phyloP scores from a whole-genome alignment of 441 rosid genomes.

The Croton setiger region DNA sequence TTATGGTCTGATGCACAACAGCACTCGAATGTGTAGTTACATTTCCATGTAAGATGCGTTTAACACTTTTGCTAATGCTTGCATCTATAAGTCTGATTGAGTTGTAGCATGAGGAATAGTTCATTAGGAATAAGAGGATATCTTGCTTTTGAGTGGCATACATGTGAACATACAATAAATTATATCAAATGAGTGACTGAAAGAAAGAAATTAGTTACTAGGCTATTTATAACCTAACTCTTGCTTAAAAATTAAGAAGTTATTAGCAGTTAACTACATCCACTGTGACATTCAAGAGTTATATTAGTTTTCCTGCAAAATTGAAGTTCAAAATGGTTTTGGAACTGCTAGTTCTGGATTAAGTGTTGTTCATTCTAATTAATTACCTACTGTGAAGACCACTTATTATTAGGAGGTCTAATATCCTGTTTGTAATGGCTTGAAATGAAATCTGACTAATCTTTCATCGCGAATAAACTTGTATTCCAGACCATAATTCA shows the following conservation, averaged over 20 bases:
- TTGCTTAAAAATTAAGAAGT: too few relatives aligned
- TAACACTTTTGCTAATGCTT: background rate
- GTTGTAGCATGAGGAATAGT: too few relatives aligned
- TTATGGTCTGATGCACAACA: slow-evolving; percentile 72
- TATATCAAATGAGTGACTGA: background rate
- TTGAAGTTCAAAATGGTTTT: background rate
- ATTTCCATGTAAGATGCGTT: slow-evolving; percentile 13
- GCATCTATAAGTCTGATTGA: background rate
- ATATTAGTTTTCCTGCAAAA: background rate
- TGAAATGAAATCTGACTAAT: background rate
- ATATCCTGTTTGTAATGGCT: background rate
- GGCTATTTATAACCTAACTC: background rate
- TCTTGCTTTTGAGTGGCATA: background rate
- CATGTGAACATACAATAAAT: background rate
- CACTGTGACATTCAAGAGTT: background rate
- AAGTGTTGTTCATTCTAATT: background rate
- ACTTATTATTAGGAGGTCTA: background rate
- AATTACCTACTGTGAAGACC: background rate
- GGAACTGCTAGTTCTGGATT: background rate
- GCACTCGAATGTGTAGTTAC: slow-evolving; percentile 15
- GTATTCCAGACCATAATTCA: background rate
- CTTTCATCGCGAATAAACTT: background rate
- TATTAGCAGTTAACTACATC: background rate
- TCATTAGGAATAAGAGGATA: slow-evolving; percentile 1
- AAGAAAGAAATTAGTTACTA: background rate